Evolutionary conservation across 169 alveolate species (phyloP).

Genomic region (Plasmodium malariae): DNA sequence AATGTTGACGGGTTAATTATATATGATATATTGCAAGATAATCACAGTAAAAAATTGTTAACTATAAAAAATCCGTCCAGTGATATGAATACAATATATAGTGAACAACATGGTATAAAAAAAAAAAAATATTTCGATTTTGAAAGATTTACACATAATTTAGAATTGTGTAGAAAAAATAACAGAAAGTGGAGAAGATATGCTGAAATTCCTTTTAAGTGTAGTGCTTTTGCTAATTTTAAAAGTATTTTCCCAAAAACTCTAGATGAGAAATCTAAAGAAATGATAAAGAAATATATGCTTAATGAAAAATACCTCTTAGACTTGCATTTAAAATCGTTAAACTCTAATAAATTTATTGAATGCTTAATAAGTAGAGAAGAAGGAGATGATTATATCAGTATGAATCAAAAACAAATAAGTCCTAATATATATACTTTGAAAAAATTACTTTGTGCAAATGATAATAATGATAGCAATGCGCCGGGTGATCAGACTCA

Average conservation of each 20-base stretch:
- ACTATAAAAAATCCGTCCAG: constrained; percentile 8
- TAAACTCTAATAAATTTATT: constrained; percentile 55
- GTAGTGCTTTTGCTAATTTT: constrained; percentile 64
- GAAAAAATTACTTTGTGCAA: constrained; percentile 17
- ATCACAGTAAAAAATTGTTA: constrained; percentile 28
- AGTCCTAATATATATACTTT: constrained; percentile 38
- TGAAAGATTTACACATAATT: constrained; percentile 47
- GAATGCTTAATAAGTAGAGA: constrained; percentile 51
- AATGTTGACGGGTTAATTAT: constrained; percentile 73
- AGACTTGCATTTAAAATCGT: constrained; percentile 77
- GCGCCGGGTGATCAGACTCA: background rate
- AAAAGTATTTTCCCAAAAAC: constrained; percentile 50
- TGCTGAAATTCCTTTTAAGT: constrained; percentile 49
- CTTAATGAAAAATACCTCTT: constrained; percentile 77
- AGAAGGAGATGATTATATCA: constrained; percentile 46
- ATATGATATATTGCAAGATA: constrained; percentile 48
- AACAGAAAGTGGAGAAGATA: constrained; percentile 62
- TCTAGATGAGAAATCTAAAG: constrained; percentile 71
- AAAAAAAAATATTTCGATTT: constrained; percentile 56
- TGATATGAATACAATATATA: background rate
- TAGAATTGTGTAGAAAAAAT: constrained; percentile 71
- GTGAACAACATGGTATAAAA: constrained; percentile 8
- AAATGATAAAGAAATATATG: constrained; percentile 67
- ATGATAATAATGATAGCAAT: constrained; percentile 10
- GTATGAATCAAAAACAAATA: constrained; percentile 38